These are phyloP conservation scores for Pilasporangium apinafurcum DNA, from an alignment of 352 stramenopile genomes.

Conservation along the genomic window DNA sequence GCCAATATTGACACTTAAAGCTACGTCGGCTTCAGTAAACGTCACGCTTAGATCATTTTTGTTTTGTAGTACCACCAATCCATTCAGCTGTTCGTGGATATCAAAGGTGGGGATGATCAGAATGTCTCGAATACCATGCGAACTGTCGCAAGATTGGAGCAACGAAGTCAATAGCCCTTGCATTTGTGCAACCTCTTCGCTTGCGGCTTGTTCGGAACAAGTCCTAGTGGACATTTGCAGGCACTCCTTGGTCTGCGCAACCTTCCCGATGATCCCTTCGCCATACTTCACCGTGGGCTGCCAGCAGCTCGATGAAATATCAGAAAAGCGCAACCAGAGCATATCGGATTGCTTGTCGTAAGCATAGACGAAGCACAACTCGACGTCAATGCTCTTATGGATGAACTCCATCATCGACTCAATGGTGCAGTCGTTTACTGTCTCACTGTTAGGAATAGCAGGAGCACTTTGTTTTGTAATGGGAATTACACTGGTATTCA, in stretches of 20 bases:
- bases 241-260: constrained; percentile 12
- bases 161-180: constrained; percentile 10
- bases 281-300: constrained; percentile 38
- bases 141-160: neutral
- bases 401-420: constrained; percentile 45
- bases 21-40: constrained; percentile 54
- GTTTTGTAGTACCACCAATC: constrained; percentile 52
- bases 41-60: constrained; percentile 11
- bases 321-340: constrained; percentile 40
- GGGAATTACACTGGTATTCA: too few relatives aligned
- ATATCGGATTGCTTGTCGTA: constrained; percentile 43
- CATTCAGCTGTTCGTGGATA: constrained; percentile 35
- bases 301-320: constrained; percentile 9
- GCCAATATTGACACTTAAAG: constrained; percentile 45
- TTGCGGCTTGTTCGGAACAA: neutral
- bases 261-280: constrained; percentile 46
- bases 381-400: constrained; percentile 36
- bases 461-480: too few relatives aligned
- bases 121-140: constrained; percentile 27
- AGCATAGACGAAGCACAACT: constrained; percentile 54
- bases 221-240: constrained; percentile 20
- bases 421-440: constrained; percentile 18
- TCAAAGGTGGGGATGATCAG: constrained; percentile 51
- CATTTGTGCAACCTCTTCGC: constrained; percentile 2
- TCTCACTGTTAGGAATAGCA: neutral